phyloP scores from a whole-genome alignment of 805 yeast species.

The Trichomonascus vanleenenianus region DNA sequence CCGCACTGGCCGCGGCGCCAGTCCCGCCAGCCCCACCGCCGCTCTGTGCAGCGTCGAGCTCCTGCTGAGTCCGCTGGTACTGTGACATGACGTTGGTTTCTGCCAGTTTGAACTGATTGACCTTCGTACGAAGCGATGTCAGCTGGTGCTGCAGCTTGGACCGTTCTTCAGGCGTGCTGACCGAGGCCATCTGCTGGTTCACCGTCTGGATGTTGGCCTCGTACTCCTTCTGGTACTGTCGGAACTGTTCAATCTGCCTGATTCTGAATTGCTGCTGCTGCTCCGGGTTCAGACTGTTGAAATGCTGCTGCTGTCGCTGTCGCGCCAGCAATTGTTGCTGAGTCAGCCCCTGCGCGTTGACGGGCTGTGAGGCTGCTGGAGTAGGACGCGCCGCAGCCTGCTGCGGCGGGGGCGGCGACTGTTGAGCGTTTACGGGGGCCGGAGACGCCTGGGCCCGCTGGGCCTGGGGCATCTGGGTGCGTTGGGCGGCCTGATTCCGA shows the following conservation, averaged over 20 bases:
- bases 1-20: too few relatives aligned
- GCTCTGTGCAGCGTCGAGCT: conserved; percentile 7
- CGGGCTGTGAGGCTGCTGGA: conserved; percentile 4
- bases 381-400: too few relatives aligned
- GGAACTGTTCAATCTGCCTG: conserved; percentile 16
- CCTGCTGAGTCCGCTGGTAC: conserved; percentile 9
- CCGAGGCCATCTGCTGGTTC: conserved; percentile 3
- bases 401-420: conserved; percentile 5
- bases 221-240: conserved; percentile 13
- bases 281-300: conserved; percentile 16
- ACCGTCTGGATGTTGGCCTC: conserved; percentile 8
- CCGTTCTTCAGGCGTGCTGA: conserved; percentile 12
- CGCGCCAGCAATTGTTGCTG: conserved; percentile 10
- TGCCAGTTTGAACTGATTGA: conserved; percentile 15
- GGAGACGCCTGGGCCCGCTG: neutral
- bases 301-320: conserved; percentile 8
- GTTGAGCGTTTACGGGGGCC: conserved; percentile 2
- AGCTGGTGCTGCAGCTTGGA: conserved; percentile 17
- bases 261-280: conserved; percentile 15
- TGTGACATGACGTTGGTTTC: conserved; percentile 18
- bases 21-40: neutral
- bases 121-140: conserved; percentile 13
- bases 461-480: too few relatives aligned
- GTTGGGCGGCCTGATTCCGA: conserved; percentile 10
- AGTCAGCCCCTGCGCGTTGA: conserved; percentile 15